These are phyloP conservation scores for Colletotrichum horii DNA, from an alignment of 2,329 filamentous ascomycete species.

Conservation along the genomic window DNA sequence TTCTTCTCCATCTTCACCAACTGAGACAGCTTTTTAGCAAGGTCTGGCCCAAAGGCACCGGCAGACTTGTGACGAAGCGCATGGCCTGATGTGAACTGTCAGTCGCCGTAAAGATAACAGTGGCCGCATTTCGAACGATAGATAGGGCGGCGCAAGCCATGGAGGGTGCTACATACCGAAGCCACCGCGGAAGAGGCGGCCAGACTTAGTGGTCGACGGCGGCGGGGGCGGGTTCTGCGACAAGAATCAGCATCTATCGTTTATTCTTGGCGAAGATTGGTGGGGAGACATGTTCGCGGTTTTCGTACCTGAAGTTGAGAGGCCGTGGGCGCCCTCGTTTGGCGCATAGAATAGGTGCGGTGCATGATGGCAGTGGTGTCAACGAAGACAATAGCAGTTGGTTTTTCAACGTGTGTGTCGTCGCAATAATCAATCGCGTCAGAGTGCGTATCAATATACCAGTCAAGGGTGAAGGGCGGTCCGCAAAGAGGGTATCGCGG, in stretches of 20 bases:
- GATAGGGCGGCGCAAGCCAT: neutral
- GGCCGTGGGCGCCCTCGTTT: conserved; percentile 92
- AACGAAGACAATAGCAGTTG: neutral
- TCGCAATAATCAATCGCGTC: neutral
- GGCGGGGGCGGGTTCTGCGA: conserved; percentile 92
- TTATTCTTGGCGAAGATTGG: neutral
- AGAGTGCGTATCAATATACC: neutral
- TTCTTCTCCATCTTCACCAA: conserved; percentile 99
- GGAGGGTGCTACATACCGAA: conserved; percentile 71
- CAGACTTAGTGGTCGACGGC: conserved; percentile 87
- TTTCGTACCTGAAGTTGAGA: conserved; percentile 67
- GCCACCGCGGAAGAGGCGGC: conserved; percentile 84
- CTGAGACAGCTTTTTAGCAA: conserved; percentile 96
- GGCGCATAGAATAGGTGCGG: conserved; percentile 99
- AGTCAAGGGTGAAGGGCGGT: neutral
- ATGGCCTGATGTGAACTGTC: conserved; percentile 53
- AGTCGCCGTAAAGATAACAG: conserved; percentile 1
- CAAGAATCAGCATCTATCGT: neutral
- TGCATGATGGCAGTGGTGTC: conserved; percentile 70
- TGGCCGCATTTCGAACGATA: neutral
- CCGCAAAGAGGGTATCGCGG: conserved; percentile 1
- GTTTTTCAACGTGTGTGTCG: neutral
- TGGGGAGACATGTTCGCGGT: neutral
- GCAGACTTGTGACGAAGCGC: conserved; percentile 75
- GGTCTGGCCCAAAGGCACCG: conserved; percentile 81